A percentile compares a stretch with the other conserved stretches of the same genome.
phyloP scores from a whole-genome alignment of 495 filamentous ascomycete genomes.

The Hypomontagnella submonticulosa region DNA sequence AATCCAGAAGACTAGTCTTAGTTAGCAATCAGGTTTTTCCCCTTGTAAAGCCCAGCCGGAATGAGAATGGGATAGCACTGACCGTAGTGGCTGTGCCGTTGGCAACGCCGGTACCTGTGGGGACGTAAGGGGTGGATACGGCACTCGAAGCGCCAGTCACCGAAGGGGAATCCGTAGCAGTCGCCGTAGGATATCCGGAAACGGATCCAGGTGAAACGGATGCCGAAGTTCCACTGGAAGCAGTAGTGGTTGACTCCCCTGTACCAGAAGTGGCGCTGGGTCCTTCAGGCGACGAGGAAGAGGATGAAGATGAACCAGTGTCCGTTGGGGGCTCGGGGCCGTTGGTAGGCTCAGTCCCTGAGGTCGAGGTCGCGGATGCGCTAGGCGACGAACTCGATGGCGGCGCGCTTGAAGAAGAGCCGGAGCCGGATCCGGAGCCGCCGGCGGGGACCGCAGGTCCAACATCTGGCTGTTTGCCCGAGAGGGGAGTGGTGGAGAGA shows the following conservation, averaged over 20 bases:
- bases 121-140: constrained; percentile 1
- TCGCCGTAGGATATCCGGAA: constrained; percentile 11
- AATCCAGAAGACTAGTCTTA: constrained; percentile 26
- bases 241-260: constrained; percentile 4
- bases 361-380: constrained; percentile 5
- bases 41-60: neutral
- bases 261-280: neutral
- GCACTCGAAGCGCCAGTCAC: neutral
- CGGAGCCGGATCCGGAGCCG: neutral
- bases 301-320: neutral
- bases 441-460: constrained; percentile 38
- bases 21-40: constrained; percentile 2
- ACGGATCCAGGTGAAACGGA: constrained; percentile 11
- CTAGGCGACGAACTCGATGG: constrained; percentile 13
- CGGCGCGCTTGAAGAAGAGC: constrained; percentile 3
- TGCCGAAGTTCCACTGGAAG: neutral
- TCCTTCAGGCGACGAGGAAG: neutral
- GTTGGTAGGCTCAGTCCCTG: constrained; percentile 10
- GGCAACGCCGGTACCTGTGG: constrained; percentile 22
- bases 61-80: neutral
- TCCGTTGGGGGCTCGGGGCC: constrained; percentile 10
- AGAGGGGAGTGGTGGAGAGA: constrained; percentile 55
- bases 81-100: constrained; percentile 39
- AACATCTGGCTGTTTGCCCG: constrained; percentile 39
- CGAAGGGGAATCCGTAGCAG: constrained; percentile 6